Base-by-base conservation (phyloP, 2,329 filamentous ascomycete species). In the Diaporthe eres region DNA sequence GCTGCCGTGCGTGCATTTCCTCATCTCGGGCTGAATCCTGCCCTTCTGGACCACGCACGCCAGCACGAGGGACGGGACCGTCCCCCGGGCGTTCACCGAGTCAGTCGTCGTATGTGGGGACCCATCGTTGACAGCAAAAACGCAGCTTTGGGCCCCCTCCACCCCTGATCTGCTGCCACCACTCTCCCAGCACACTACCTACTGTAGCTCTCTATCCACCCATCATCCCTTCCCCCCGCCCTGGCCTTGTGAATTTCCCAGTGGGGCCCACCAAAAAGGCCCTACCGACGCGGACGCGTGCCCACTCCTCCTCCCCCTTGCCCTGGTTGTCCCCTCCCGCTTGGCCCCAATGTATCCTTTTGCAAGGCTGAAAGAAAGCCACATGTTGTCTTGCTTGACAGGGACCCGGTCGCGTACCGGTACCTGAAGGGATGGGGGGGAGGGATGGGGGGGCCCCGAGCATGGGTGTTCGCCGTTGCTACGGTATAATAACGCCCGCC, bases 301-400 rank as follows among this genome's bases (percentile, higher is more conserved):
- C 37, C 37, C 37, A 39, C 37, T 39, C 1, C 31, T 34, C 31
- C 34, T 31, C 34, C 34, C 34, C 37, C 12, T 12, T 13, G 10
- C 37, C 37, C 37, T 39, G 37, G 37, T 39, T 12, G 37, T 39
- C 37, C 37, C 37, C 37, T 39, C 37, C 37, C 37, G 37, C 12
- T 39, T 39, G 37, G 37, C 37, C 63, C 63, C 28, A 63, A 31
- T 31, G 60, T 61, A 51, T 51, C 65, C 28, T 53, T 68, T 68
- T 53, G 31, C 65, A 68, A 68, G 65, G 65, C 65, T 68, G 65
- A 68, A 68, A 53, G n/a, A 68, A 53, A n/a, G 55, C 47, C 65
- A 49, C 44, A 51, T 68, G 65, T 51, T 51, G 63, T 53, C 37
- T 39, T 39, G 34, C 37, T 39, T 39, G 34, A 51, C 47, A 39